phyloP scores from a whole-genome alignment of 139 green algal genomes.

The Ulvella scutata region DNA sequence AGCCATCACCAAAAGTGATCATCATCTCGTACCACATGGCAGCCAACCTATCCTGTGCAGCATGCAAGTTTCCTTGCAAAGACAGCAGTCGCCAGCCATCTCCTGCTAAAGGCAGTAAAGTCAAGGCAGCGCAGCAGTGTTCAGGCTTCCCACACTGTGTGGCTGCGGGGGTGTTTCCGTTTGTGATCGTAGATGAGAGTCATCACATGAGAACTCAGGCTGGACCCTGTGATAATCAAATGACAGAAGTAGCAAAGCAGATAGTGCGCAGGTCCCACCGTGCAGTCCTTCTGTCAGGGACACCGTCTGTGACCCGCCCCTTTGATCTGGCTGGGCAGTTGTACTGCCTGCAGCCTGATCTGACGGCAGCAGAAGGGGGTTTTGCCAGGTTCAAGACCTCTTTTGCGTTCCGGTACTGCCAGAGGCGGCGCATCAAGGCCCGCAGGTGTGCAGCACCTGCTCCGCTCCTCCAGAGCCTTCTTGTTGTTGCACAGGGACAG shows the following conservation, averaged over 20 bases:
- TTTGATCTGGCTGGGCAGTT: constrained; percentile 77
- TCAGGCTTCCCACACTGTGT: constrained; percentile 33
- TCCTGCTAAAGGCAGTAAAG: background rate
- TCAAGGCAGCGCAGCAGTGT: background rate
- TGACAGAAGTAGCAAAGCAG: constrained; percentile 47
- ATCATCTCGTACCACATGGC: constrained; percentile 1
- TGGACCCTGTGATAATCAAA: constrained; percentile 28
- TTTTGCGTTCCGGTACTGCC: constrained; percentile 63
- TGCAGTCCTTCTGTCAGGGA: constrained; percentile 71
- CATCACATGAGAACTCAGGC: constrained; percentile 62
- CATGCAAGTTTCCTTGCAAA: too few relatives aligned
- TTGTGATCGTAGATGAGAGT: constrained; percentile 68
- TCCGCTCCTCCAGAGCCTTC: too few relatives aligned
- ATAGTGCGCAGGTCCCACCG: constrained; percentile 23
- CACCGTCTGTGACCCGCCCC: constrained; percentile 64
- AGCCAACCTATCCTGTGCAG: background rate
- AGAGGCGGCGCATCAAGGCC: constrained; percentile 36
- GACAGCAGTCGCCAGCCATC: too few relatives aligned
- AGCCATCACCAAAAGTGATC: background rate
- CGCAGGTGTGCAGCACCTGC: background rate
- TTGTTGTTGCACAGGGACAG: too few relatives aligned
- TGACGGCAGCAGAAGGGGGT: background rate
- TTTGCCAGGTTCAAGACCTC: constrained; percentile 6
- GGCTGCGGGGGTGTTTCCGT: constrained; percentile 47
- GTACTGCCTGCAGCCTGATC: background rate